phyloP scores from a whole-genome alignment of 2,329 filamentous ascomycete genomes.

The Waltergamsia citrina region DNA sequence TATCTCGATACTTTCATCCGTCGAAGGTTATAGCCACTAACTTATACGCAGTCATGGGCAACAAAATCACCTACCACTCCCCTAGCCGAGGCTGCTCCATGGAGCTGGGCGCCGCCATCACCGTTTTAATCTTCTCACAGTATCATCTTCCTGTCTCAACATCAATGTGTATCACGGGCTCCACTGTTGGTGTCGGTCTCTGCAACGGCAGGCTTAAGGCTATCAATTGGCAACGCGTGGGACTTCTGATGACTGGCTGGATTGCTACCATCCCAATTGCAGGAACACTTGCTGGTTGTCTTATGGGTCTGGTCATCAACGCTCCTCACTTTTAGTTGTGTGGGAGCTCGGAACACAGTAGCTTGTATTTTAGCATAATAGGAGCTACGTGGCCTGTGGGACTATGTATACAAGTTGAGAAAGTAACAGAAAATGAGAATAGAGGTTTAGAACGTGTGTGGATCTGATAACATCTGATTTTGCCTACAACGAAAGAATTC shows the following conservation, averaged over 20 bases:
- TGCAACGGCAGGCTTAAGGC: conserved; percentile 65
- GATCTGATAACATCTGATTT: no score
- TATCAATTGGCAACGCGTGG: conserved; percentile 68
- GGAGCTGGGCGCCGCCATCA: conserved; percentile 73
- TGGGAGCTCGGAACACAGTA: no score
- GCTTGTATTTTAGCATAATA: no score
- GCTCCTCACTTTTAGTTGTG: conserved; percentile 9
- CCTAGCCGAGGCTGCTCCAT: conserved; percentile 54
- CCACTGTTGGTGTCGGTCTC: conserved; percentile 68
- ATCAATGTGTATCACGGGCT: conserved; percentile 72
- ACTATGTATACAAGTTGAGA: no score
- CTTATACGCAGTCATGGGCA: conserved; percentile 57
- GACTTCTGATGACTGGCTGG: conserved; percentile 57
- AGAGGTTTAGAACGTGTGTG: no score
- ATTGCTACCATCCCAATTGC: conserved; percentile 16
- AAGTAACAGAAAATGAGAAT: no score
- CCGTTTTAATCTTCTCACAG: conserved; percentile 67
- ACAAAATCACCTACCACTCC: conserved; percentile 67
- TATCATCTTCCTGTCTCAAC: conserved; percentile 69
- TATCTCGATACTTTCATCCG: not conserved
- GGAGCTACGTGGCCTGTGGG: no score
- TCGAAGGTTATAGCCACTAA: not conserved
- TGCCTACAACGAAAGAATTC: no score
- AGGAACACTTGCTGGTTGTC: conserved; percentile 14
- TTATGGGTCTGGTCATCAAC: conserved; percentile 15